Base-by-base conservation (phyloP, 306 rosid species). In the Crataegus laevigata region DNA sequence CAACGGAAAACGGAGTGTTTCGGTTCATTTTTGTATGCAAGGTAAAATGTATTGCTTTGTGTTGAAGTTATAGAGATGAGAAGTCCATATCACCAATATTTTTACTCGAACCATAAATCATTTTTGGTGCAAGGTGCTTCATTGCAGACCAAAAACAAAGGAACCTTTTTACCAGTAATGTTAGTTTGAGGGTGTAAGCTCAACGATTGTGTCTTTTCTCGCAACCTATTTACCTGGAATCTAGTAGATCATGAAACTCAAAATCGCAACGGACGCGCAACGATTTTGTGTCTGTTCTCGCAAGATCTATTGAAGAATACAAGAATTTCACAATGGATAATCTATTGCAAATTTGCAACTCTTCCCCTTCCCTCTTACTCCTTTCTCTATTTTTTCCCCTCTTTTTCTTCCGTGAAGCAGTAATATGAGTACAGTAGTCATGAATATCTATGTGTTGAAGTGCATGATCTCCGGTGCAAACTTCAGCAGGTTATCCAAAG, bases 401-500 rank as follows among this genome's bases (percentile, higher is more conserved):
- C 25, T 19, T 3, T n/a, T 19, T 55, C 11, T 55, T n/a, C 40
- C 40, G 40, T 18, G 25, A 21, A 3, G 26, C 5, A 9, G 25
- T 8, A 7, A 55, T 36, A 6, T 36, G 25, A 55, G 11, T 9
- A 55, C 26, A 8, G 4, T 19, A 55, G 25, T 10, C 25, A 21
- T 34, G 25, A 22, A 21, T 55, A 59, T 21, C 18, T 59, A 25
- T 22, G 65, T 25, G 54, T 29, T 29, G 68, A 30, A 63, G 40
- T 63, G 68, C 40, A 63, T 17, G 14, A 8, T 30, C 6, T 30
- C 26, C 34, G 42, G 24, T 18, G 43, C 76, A 60, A 77, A 51
- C n/a, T 43, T 63, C 62, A 75, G 63, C 2, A 80, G 25, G 19
- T 42, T 54, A 34, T 63, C 73, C 69, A 80, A 64, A 12, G 84